A percentile compares a stretch with the other conserved stretches of the same genome.
Evolutionary conservation across 306 rosid genomes (phyloP).

Genomic region (Rosa lucieae): DNA sequence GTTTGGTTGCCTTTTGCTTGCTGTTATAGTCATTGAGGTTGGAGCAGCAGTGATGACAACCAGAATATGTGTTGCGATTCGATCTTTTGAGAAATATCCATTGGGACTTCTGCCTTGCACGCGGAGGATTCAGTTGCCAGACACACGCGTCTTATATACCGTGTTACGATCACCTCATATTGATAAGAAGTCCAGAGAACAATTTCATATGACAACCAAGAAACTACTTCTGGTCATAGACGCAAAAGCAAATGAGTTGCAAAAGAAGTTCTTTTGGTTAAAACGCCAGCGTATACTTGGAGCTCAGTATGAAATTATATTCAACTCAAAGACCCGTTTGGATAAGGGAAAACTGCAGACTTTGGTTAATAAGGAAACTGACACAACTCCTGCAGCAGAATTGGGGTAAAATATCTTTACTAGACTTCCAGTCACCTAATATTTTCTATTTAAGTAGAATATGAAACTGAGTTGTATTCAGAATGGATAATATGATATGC

Average conservation of each 20-base stretch:
- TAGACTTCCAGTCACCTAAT: background rate
- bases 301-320: slow-evolving; percentile 13
- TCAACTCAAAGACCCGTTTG: slow-evolving; percentile 4
- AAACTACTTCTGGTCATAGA: slow-evolving; percentile 10
- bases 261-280: slow-evolving; percentile 9
- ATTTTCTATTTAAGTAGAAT: background rate
- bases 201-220: slow-evolving; percentile 10
- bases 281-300: slow-evolving; percentile 15
- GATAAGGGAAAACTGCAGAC: slow-evolving; percentile 8
- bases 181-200: slow-evolving; percentile 13
- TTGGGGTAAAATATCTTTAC: background rate
- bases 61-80: slow-evolving; percentile 9
- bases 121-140: slow-evolving; percentile 2
- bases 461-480: background rate
- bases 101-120: background rate
- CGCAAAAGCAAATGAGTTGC: slow-evolving; percentile 1
- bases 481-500: background rate
- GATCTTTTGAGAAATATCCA: slow-evolving; percentile 1
- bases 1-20: background rate
- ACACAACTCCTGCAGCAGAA: background rate
- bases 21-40: background rate
- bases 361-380: background rate
- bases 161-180: slow-evolving; percentile 13
- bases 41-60: background rate
- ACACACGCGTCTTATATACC: background rate